Conservation (phyloP, 768 basidiomycete genomes). For the Agrocybe praecox region DNA sequence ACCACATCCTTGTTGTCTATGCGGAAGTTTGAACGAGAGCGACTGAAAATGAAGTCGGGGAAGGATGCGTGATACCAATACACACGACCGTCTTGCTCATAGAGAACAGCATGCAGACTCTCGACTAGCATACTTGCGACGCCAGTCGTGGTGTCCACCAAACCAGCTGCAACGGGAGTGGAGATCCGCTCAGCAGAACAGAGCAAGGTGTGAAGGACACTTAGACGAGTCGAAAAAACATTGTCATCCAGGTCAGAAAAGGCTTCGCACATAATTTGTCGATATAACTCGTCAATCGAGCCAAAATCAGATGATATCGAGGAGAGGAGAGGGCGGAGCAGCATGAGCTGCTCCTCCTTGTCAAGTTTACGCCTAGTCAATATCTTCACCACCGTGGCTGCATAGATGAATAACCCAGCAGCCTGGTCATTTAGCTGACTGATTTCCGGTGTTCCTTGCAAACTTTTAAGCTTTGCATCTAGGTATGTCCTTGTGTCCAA, state of each 20-base stretch:
- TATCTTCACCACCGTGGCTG: constrained; percentile 24
- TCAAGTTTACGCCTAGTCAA: not conserved
- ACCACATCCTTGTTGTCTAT: too few species aligned
- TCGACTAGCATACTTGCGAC: not conserved
- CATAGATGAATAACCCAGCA: constrained; percentile 29
- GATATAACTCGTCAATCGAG: too few species aligned
- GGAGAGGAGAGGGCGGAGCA: constrained; percentile 5
- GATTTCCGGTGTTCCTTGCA: constrained; percentile 3
- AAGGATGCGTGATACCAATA: constrained; percentile 12
- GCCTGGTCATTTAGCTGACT: constrained; percentile 13
- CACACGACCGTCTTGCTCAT: not conserved
- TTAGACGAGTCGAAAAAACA: constrained; percentile 4
- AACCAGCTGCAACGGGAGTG: not conserved
- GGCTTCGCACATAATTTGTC: too few species aligned
- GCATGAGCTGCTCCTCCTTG: constrained; percentile 1
- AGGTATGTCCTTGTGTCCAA: constrained; percentile 9
- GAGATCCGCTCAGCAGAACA: constrained; percentile 2
- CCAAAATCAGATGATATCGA: too few species aligned
- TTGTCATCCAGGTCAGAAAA: too few species aligned
- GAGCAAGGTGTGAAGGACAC: constrained; percentile 13
- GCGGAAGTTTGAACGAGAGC: not conserved
- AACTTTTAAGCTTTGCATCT: constrained; percentile 1
- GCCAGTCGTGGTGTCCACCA: not conserved
- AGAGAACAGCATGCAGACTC: constrained; percentile 10
- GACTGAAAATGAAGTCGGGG: constrained; percentile 9